Evolutionary conservation across 106 monocot genomes (phyloP).

Genomic region (Allium sativum): DNA sequence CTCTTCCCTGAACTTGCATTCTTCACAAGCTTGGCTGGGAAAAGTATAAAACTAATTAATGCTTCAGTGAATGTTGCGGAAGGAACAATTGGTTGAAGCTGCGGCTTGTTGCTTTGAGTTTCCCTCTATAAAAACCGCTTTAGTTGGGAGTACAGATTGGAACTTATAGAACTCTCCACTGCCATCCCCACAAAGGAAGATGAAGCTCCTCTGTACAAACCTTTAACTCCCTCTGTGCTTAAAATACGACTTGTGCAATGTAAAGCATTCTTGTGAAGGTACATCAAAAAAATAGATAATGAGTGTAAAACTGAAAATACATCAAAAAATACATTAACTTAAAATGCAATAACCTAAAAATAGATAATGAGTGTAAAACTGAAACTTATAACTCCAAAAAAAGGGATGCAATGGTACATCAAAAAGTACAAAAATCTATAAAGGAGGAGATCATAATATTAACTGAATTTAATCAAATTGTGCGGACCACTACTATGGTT

Average conservation of each 20-base stretch:
- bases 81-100: constrained; percentile 74
- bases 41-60: constrained; percentile 69
- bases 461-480: too few relatives aligned
- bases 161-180: constrained; percentile 68
- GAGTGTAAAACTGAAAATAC: too few relatives aligned
- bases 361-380: too few relatives aligned
- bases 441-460: too few relatives aligned
- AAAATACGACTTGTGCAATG: background rate
- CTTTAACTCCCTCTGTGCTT: constrained; percentile 52
- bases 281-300: too few relatives aligned
- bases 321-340: too few relatives aligned
- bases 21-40: constrained; percentile 83
- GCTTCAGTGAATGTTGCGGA: constrained; percentile 75
- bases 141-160: constrained; percentile 70
- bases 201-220: constrained; percentile 76
- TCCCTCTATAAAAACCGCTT: constrained; percentile 66
- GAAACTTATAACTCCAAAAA: too few relatives aligned
- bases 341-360: too few relatives aligned
- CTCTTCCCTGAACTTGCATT: constrained; percentile 93
- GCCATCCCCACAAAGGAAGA: constrained; percentile 75
- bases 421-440: too few relatives aligned
- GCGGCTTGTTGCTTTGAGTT: constrained; percentile 38
- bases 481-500: too few relatives aligned
- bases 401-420: too few relatives aligned
- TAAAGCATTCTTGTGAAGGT: too few relatives aligned